Evolutionary conservation across 176 grass and related monocot species (phyloP).

Genomic region (Hyparrhenia diplandra): DNA sequence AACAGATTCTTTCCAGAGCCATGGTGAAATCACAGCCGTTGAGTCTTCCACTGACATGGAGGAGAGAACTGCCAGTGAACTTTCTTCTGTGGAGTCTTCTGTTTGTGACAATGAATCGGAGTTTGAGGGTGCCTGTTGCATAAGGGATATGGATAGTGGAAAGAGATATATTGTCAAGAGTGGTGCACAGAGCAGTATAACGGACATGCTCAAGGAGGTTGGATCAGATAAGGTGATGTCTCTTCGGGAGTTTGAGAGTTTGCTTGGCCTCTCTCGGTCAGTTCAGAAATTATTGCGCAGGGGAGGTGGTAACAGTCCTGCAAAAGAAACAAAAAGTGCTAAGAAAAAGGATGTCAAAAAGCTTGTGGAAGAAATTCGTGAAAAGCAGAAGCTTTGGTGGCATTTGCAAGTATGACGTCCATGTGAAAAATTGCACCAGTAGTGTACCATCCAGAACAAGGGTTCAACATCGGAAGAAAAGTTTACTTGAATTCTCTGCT

Average conservation of each 20-base stretch:
- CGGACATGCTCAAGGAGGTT: constrained; percentile 53
- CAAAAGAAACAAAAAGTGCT: neutral
- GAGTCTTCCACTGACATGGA: constrained; percentile 26
- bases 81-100: constrained; percentile 24
- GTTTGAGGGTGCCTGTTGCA: constrained; percentile 25
- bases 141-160: constrained; percentile 51
- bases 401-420: constrained; percentile 46
- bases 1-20: constrained; percentile 4
- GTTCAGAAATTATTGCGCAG: constrained; percentile 38
- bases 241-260: constrained; percentile 54
- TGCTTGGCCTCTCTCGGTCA: constrained; percentile 48
- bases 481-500: constrained; percentile 61
- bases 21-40: constrained; percentile 21
- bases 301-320: neutral
- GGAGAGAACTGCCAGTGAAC: constrained; percentile 21
- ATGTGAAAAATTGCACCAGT: constrained; percentile 38
- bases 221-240: constrained; percentile 60
- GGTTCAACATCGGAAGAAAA: constrained; percentile 66
- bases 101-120: constrained; percentile 15
- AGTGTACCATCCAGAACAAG: constrained; percentile 37
- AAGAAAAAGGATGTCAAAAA: constrained; percentile 45
- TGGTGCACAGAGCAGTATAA: constrained; percentile 6
- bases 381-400: constrained; percentile 34
- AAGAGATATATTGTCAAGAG: constrained; percentile 42
- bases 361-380: constrained; percentile 56